These are phyloP conservation scores for Oldenlandia corymbosa DNA, from an alignment of 257 asterid genomes.

Conservation along the genomic window DNA sequence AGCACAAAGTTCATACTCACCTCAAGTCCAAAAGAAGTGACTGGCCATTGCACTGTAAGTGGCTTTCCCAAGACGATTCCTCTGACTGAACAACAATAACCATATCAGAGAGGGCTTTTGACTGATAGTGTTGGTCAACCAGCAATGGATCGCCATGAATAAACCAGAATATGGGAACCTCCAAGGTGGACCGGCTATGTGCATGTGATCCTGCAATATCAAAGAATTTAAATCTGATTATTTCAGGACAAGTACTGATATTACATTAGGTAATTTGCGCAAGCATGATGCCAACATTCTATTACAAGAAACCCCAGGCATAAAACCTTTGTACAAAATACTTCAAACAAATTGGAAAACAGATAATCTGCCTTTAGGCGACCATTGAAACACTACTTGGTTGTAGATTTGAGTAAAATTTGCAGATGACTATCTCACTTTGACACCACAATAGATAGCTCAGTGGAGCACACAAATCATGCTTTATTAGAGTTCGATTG, in stretches of 20 bases:
- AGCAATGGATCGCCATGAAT: conserved; percentile 77
- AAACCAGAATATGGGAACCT: conserved; percentile 95
- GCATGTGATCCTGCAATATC: conserved; percentile 80
- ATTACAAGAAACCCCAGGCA: not conserved
- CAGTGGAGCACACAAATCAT: too few species aligned
- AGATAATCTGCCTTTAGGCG: not conserved
- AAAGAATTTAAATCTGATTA: conserved; percentile 12
- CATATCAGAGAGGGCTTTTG: conserved; percentile 96
- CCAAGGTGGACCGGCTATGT: conserved; percentile 83
- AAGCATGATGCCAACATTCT: not conserved
- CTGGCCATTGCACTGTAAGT: conserved; percentile 88
- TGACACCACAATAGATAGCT: not conserved
- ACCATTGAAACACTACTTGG: not conserved
- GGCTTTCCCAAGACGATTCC: conserved; percentile 94
- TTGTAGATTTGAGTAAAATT: not conserved
- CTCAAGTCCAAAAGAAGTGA: conserved; percentile 88
- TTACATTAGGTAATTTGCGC: not conserved
- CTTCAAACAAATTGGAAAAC: not conserved
- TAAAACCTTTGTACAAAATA: not conserved
- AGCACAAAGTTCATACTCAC: conserved; percentile 30
- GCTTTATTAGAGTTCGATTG: too few species aligned
- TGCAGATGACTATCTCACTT: not conserved
- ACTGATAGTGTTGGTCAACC: conserved; percentile 93
- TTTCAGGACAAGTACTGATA: not conserved
- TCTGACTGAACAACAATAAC: conserved; percentile 96